A percentile compares a stretch with the other conserved stretches of the same genome.
Conservation (phyloP, 2,329 filamentous ascomycete species). For the Trichothecium roseum region DNA sequence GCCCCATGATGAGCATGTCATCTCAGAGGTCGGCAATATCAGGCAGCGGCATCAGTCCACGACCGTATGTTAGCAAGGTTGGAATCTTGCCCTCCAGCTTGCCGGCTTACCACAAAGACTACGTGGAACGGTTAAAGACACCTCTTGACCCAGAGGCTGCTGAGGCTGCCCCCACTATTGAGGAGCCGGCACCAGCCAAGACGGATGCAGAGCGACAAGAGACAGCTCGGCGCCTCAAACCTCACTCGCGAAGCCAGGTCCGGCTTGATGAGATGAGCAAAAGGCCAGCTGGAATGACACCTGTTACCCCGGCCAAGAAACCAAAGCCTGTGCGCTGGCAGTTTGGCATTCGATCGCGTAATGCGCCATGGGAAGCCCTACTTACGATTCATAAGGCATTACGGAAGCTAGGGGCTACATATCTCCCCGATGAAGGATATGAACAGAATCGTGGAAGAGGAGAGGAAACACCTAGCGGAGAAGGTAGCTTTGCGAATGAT, state of each 20-base stretch:
- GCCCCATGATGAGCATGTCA: constrained; percentile 42
- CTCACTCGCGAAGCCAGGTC: constrained; percentile 65
- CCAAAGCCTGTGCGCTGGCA: constrained; percentile 86
- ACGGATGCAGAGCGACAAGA: constrained; percentile 72
- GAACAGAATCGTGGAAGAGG: constrained; percentile 35
- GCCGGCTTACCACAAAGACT: constrained; percentile 82
- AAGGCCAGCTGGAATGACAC: constrained; percentile 52
- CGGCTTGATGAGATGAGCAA: constrained; percentile 54
- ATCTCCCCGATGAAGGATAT: constrained; percentile 60
- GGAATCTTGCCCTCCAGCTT: constrained; percentile 86
- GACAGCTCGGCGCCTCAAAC: constrained; percentile 70
- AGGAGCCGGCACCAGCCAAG: constrained; percentile 38
- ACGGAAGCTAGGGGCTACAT: constrained; percentile 77
- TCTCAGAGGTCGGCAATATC: constrained; percentile 44
- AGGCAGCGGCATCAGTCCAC: constrained; percentile 33
- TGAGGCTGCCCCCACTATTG: constrained; percentile 31
- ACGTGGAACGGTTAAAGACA: constrained; percentile 63
- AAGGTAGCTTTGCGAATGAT: constrained; percentile 30
- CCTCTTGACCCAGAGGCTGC: constrained; percentile 34
- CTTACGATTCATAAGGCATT: constrained; percentile 91
- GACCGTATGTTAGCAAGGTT: constrained; percentile 69
- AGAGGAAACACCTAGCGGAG: constrained; percentile 21
- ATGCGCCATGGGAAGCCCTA: constrained; percentile 88
- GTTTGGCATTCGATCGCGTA: constrained; percentile 91
- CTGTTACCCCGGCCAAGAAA: constrained; percentile 56